Evolutionary conservation across 352 stramenopile species (phyloP).

Genomic region (Albugo candida): DNA sequence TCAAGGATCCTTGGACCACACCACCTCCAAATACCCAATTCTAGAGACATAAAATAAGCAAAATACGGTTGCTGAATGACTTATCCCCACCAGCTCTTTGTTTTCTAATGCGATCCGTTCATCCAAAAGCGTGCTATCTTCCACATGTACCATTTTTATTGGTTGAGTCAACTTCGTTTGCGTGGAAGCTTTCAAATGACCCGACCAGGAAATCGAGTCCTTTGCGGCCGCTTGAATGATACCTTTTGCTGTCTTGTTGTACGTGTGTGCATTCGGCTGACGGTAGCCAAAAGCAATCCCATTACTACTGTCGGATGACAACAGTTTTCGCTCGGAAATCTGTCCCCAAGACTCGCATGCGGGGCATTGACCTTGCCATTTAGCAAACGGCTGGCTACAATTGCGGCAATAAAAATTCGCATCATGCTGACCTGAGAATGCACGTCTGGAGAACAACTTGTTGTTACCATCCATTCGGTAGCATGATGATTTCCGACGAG

Average conservation of each 20-base stretch:
- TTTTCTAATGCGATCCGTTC: neutral
- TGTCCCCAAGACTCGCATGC: conserved; percentile 83
- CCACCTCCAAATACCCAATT: conserved; percentile 93
- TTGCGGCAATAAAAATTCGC: conserved; percentile 19
- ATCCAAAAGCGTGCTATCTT: conserved; percentile 10
- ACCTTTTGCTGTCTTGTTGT: conserved; percentile 7
- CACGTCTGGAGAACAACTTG: neutral
- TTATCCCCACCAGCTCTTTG: neutral
- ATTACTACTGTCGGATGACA: conserved; percentile 7
- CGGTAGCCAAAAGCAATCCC: conserved; percentile 18
- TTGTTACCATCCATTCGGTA: too few relatives aligned
- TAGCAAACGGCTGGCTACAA: conserved; percentile 48
- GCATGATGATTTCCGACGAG: too few relatives aligned
- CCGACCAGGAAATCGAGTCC: too few relatives aligned
- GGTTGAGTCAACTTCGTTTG: conserved; percentile 5
- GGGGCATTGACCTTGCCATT: conserved; percentile 75
- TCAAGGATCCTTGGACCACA: conserved; percentile 86
- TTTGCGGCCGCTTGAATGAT: too few relatives aligned
- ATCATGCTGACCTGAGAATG: neutral
- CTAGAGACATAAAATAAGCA: conserved; percentile 31
- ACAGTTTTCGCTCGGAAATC: conserved; percentile 25
- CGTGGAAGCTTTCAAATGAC: conserved; percentile 17
- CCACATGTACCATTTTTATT: conserved; percentile 1
- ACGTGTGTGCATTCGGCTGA: conserved; percentile 28
- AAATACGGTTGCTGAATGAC: neutral